Evolutionary conservation across 2,329 filamentous ascomycete species (phyloP).

Genomic region (Aspergillus viridinutans): DNA sequence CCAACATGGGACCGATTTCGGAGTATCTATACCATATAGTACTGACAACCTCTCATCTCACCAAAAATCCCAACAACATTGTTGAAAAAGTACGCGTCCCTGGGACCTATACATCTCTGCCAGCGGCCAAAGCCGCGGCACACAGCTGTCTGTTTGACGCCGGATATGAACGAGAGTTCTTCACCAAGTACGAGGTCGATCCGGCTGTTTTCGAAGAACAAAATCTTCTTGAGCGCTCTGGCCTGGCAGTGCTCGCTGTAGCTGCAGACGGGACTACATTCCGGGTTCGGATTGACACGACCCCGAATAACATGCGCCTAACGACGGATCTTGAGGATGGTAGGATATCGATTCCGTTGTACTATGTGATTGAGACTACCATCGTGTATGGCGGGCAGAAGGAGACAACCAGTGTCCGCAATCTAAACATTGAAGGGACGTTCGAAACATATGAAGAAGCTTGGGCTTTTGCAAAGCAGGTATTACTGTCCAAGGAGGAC

Average conservation of each 20-base stretch:
- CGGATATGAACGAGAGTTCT: conserved; percentile 26
- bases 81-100: conserved; percentile 23
- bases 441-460: conserved; percentile 22
- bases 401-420: conserved; percentile 10
- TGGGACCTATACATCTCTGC: conserved; percentile 21
- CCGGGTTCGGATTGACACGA: conserved; percentile 22
- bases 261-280: conserved; percentile 23
- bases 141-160: conserved; percentile 26
- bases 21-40: conserved; percentile 24
- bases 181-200: conserved; percentile 20
- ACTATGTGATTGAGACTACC: conserved; percentile 24
- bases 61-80: conserved; percentile 20
- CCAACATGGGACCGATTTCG: background rate
- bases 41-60: conserved; percentile 19
- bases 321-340: conserved; percentile 15
- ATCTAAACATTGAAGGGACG: conserved; percentile 20
- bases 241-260: conserved; percentile 20
- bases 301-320: conserved; percentile 14
- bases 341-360: conserved; percentile 19
- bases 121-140: conserved; percentile 21
- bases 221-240: conserved; percentile 1
- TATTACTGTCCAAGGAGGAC: conserved; percentile 17
- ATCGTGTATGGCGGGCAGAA: conserved; percentile 18
- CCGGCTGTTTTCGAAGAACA: conserved; percentile 10
- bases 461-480: conserved; percentile 16